Evolutionary conservation across 768 basidiomycete species (phyloP), one percentile per base, ranked within the genome.

Genomic region (Artomyces pyxidatus): DNA sequence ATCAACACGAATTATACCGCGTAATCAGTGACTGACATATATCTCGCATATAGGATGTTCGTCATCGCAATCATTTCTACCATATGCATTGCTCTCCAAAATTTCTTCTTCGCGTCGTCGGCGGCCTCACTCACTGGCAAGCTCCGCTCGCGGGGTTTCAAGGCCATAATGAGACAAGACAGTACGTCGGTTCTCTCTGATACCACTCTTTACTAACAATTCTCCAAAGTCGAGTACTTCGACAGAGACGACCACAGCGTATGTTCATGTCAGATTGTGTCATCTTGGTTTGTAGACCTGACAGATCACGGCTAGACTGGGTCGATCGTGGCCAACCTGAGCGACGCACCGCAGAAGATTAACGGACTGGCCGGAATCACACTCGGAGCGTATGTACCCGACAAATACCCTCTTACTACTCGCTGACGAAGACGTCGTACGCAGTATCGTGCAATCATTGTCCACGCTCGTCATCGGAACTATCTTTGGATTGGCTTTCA

Each of bases 211-310:
- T n/a, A n/a, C n/a, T n/a, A n/a, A n/a, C n/a, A n/a, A n/a, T n/a
- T n/a, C n/a, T n/a, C n/a, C n/a, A n/a, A n/a, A n/a, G n/a, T 88
- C 52, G 83, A 82, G 48, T 93, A 83, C 71, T 94, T 93, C 51
- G 91, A 94, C 64, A 80, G 77, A 63, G 87, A 89, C 8, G 77
- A 81, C 61, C 78, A 94, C 60, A 85, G 69, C 47, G 82, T 83
- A 63, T 58, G 80, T 66, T 23, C 10, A n/a, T 35, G 6, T n/a
- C n/a, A n/a, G n/a, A n/a, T n/a, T n/a, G n/a, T n/a, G 19, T n/a
- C 7, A 16, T 28, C 45, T 22, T 37, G 16, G n/a, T 12, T 26
- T 22, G 22, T 5, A 26, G 40, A 55, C 46, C 62, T 45, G 26
- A 44, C 9, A 27, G 16, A 27, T 45, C 48, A 26, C 45, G 22